Evolutionary conservation across 257 asterid genomes (phyloP).

Genomic region (Fraxinus cuspidata): DNA sequence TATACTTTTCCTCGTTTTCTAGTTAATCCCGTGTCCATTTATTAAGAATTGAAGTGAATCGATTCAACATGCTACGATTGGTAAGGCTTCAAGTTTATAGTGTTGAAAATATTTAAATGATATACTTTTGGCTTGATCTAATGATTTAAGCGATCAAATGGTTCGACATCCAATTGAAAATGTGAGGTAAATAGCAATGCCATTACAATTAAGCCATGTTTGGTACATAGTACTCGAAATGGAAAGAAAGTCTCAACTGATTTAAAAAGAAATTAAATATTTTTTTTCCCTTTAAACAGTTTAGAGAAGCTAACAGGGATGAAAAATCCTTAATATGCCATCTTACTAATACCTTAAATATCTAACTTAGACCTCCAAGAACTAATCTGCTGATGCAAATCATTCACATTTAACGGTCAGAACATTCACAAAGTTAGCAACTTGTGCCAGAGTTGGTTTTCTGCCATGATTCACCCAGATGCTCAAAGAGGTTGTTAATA

Average conservation of each 20-base stretch:
- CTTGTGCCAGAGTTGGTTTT: not conserved
- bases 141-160: too few relatives aligned
- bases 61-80: too few relatives aligned
- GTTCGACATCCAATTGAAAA: not conserved
- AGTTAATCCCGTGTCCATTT: too few relatives aligned
- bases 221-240: not conserved
- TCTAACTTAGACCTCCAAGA: not conserved
- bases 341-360: not conserved
- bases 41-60: too few relatives aligned
- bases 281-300: not conserved
- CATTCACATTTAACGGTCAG: conserved; percentile 11
- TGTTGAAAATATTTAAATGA: too few relatives aligned
- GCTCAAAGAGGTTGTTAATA: not conserved
- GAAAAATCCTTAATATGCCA: conserved; percentile 1
- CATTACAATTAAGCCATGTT: not conserved
- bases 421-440: conserved; percentile 3
- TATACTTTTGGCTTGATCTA: too few relatives aligned
- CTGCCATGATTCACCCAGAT: not conserved
- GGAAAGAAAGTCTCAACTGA: not conserved
- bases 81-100: too few relatives aligned
- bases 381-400: conserved; percentile 11
- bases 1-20: too few relatives aligned
- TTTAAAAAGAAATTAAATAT: not conserved
- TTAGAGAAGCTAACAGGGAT: not conserved
- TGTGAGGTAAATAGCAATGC: not conserved